Conservation (phyloP, 1,284 basidiomycete species). For the Boletus mariae region DNA sequence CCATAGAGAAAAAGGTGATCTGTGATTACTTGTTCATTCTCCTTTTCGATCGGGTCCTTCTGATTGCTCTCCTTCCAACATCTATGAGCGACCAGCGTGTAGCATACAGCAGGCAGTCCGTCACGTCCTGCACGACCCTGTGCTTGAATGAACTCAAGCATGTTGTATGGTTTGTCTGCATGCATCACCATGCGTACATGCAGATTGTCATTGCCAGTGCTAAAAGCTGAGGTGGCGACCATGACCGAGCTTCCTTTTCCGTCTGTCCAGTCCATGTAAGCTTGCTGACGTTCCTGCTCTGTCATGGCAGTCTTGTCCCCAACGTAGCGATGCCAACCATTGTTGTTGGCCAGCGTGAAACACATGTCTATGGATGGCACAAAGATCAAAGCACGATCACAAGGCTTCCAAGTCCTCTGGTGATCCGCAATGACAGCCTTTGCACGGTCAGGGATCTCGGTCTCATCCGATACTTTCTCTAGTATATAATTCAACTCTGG, state of each 20-base stretch:
- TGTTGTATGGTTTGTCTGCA: conserved; percentile 1
- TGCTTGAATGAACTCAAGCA: conserved; percentile 11
- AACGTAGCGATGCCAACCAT: not conserved
- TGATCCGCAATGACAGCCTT: not conserved
- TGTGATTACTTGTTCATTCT: not conserved
- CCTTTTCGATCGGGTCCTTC: not conserved
- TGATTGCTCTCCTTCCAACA: not conserved
- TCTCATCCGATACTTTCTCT: not conserved
- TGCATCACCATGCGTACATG: not conserved
- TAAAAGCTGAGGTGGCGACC: conserved; percentile 1
- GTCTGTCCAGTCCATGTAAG: not conserved
- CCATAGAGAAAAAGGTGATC: not conserved
- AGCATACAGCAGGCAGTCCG: not conserved
- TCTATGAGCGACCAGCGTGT: not conserved
- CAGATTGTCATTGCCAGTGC: conserved; percentile 9
- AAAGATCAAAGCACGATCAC: not conserved
- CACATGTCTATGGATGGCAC: not conserved
- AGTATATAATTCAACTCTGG: not conserved
- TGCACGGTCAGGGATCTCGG: not conserved
- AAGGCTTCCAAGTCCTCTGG: not conserved
- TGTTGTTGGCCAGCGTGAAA: not conserved
- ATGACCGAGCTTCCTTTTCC: not conserved
- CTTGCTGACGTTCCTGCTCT: fast-evolving
- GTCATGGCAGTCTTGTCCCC: not conserved
- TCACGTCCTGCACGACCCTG: conserved; percentile 8